Percentiles rank a stretch among this genome's conserved stretches.
These are phyloP conservation scores for Colletotrichum sp. DNA, from an alignment of 2,329 filamentous ascomycete genomes.

Conservation along the genomic window DNA sequence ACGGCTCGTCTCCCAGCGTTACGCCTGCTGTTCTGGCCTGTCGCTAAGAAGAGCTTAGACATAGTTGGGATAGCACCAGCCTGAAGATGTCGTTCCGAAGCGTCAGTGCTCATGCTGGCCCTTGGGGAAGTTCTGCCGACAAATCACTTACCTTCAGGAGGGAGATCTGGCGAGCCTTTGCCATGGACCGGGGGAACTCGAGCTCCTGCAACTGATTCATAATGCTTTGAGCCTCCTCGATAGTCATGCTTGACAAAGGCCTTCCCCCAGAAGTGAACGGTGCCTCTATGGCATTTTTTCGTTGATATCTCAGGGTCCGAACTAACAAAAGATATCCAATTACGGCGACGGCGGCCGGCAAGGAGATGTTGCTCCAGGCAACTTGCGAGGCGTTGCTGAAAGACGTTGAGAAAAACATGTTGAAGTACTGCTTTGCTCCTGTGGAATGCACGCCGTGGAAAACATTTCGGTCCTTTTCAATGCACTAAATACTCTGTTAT, in stretches of 20 bases:
- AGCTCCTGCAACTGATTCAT: conserved; percentile 46
- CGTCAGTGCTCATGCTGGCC: neutral
- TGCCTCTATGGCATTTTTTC: neutral
- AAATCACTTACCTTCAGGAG: conserved; percentile 53
- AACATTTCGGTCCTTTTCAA: neutral
- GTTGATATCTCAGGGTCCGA: neutral
- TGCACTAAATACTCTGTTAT: neutral
- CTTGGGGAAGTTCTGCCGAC: neutral
- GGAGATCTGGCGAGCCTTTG: conserved; percentile 60
- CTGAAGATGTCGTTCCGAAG: conserved; percentile 3
- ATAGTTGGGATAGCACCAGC: conserved; percentile 60
- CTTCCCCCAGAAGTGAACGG: neutral
- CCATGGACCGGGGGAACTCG: conserved; percentile 60
- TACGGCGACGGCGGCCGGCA: neutral
- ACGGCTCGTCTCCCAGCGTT: conserved; percentile 55
- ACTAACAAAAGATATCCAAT: neutral
- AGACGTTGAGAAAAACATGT: neutral
- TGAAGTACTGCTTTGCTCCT: neutral
- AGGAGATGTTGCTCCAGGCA: neutral
- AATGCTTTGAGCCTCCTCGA: conserved; percentile 36
- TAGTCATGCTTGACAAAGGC: conserved; percentile 9
- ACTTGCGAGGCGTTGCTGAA: neutral
- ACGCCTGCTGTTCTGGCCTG: conserved; percentile 49
- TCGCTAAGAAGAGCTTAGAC: conserved; percentile 51
- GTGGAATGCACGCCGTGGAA: neutral